A percentile compares a stretch with the other conserved stretches of the same genome.
These are phyloP conservation scores for Penicillium sclerotigenum DNA, from an alignment of 2,329 filamentous ascomycete genomes.

Conservation along the genomic window DNA sequence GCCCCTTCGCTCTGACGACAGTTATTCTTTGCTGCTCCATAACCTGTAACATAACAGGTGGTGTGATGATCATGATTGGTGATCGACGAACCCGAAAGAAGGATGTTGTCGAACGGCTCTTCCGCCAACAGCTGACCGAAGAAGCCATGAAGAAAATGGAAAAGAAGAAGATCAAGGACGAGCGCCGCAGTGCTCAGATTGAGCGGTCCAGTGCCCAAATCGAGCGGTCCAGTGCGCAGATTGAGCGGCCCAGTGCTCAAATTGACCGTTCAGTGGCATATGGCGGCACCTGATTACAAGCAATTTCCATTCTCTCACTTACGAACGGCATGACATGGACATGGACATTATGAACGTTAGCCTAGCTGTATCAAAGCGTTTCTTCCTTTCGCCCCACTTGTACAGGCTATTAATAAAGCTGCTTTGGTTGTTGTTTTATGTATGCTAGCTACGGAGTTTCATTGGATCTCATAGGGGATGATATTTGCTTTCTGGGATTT, in stretches of 20 bases:
- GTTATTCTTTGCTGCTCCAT: conserved; percentile 78
- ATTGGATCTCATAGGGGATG: background rate
- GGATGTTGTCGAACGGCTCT: conserved; percentile 74
- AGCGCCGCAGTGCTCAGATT: conserved; percentile 24
- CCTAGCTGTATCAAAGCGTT: background rate
- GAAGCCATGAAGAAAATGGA: conserved; percentile 59
- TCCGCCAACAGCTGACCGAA: conserved; percentile 70
- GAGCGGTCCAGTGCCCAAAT: conserved; percentile 5
- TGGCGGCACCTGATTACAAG: conserved; percentile 13
- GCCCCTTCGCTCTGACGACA: conserved; percentile 71
- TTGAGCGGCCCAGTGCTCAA: conserved; percentile 24
- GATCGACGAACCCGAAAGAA: conserved; percentile 78
- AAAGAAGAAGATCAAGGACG: conserved; percentile 48
- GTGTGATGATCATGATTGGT: conserved; percentile 71
- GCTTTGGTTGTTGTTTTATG: background rate
- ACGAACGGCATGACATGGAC: conserved; percentile 21
- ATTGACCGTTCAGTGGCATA: conserved; percentile 24
- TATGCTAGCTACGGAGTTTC: conserved; percentile 11
- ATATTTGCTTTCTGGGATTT: background rate
- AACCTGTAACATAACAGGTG: conserved; percentile 71
- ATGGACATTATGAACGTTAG: background rate
- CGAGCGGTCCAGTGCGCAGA: background rate
- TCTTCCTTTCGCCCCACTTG: background rate
- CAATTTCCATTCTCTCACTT: background rate
- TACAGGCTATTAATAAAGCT: conserved; percentile 12